Evolutionary conservation across 2,329 filamentous ascomycete genomes (phyloP), one percentile per base, ranked within the genome.

Genomic region (Diaporthe ampelina): DNA sequence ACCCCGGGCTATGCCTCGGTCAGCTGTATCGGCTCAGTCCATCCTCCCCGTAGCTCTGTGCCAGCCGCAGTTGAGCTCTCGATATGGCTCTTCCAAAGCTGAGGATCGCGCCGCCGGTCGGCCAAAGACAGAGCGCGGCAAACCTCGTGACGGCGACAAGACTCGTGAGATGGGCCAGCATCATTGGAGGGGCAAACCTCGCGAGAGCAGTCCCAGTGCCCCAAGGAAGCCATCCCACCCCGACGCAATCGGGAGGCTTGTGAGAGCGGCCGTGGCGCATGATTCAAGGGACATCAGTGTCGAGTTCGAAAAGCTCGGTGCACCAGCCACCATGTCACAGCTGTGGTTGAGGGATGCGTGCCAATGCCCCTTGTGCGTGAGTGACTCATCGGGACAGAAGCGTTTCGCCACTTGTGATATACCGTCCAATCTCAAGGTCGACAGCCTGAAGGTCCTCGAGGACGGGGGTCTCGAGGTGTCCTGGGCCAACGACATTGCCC

Each of bases 331-430:
- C 13, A 21, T 52, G 13, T 24, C 45, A 37, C 7, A 37, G 13
- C 29, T 52, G 2, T 82, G 80, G 73, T 81, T 91, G 32, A 89
- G 91, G 40, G 90, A 92, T 77, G 82, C 84, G 32, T 92, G 91
- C 78, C 80, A 82, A 56, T 92, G 91, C 77, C 74, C 80, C 0
- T 78, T 78, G 19, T 92, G 91, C 79, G 84, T 88, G 71, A 88
- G 91, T 74, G 83, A 84, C 0, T 85, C 88, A 19, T 91, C 91
- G 2, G 90, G 89, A 56, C 90, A 92, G 75, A 90, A 91, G 79
- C 88, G 83, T 75, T 88, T 86, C 78, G 82, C 83, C 0, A 86
- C 84, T 4, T 81, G 82, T 35, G 83, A 86, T 32, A 81, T 88
- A 9, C 82, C 83, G 7, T 40, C 77, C 5, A 61, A 79, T 17